A percentile compares a stretch with the other conserved stretches of the same genome.
phyloP scores from a whole-genome alignment of 2,329 filamentous ascomycete species.

The Penicillium sp. region DNA sequence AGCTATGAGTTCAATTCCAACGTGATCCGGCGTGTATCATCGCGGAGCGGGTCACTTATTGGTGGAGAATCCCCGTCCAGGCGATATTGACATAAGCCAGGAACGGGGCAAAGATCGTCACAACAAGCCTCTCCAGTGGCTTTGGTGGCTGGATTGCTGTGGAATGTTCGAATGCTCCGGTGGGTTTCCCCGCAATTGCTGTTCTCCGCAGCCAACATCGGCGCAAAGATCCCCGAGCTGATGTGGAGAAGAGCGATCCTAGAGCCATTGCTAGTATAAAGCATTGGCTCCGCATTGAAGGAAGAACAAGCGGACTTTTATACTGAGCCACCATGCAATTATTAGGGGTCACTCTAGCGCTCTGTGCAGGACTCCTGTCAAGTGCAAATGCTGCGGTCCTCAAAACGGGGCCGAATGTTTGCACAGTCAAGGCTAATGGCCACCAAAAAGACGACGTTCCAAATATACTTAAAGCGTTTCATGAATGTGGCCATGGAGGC shows the following conservation, averaged over 20 bases:
- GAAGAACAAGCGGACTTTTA: no score
- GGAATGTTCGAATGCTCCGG: neutral
- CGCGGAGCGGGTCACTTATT: slow-evolving; percentile 2
- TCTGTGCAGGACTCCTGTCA: slow-evolving; percentile 2
- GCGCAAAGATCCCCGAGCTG: slow-evolving; percentile 8
- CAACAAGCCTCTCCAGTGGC: slow-evolving; percentile 12
- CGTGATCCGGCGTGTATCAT: neutral
- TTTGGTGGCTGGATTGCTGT: neutral
- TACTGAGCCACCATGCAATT: slow-evolving; percentile 1
- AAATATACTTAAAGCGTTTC: slow-evolving; percentile 43
- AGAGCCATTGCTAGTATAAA: neutral
- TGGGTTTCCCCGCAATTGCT: slow-evolving; percentile 10
- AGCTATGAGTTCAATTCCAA: neutral
- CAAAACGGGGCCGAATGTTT: slow-evolving; percentile 24
- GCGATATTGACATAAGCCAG: neutral
- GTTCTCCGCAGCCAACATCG: slow-evolving; percentile 8
- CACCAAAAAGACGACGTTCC: slow-evolving; percentile 41
- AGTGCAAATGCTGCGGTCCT: slow-evolving; percentile 4
- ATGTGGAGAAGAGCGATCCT: neutral
- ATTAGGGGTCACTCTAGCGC: neutral
- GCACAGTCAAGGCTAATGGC: slow-evolving; percentile 42
- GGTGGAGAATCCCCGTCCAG: slow-evolving; percentile 11
- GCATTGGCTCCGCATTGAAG: neutral
- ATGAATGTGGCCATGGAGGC: slow-evolving; percentile 40
- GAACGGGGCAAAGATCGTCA: slow-evolving; percentile 10